Evolutionary conservation across 2,329 filamentous ascomycete species (phyloP), one percentile per base, ranked within the genome.

Genomic region (Talaromyces pinophilus): DNA sequence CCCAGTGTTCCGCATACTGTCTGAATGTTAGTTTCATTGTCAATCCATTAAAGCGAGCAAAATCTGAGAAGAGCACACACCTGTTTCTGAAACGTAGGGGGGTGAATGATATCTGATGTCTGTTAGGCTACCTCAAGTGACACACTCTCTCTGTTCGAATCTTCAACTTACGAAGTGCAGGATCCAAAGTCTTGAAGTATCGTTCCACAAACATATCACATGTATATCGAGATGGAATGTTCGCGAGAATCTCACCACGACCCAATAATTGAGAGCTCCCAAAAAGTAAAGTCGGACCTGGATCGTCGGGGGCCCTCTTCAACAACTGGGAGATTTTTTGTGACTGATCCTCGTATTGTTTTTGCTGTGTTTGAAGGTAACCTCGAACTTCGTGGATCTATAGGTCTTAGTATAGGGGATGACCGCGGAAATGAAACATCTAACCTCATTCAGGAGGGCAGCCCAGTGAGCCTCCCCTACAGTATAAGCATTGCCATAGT

Each of bases 1-100:
- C 33, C 63, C 63, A 65, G 28, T 59, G 44, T 17, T 60, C 44
- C 11, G 13, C 30, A 52, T 65, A 65, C 63, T 65, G 10, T 28
- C 11, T 40, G 2, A 22, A 19, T 10, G 30, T 62, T 25, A 62
- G 17, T 8, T 17, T 42, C 19, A 35, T 35, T 19, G 5, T 44
- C 35, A 15, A 17, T 35, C 6, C 25, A 35, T 15, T 2, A 19
- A 35, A 22, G 30, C 35, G 2, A 59, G 40, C 3, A 55, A 19
- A 33, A 2, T 55, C 28, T 48, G 38, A 17, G 25, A 33, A 33
- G 10, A 13, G 28, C 13, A 22, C 59, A 35, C 15, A 62, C 59
- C 35, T 62, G 59, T 35, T 62, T 62, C 10, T 40, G 59, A 13
- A 62, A 62, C 3, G 59, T 62, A 19, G 59, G 44, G 13, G 40